phyloP scores from a whole-genome alignment of 2,329 filamentous ascomycete genomes.

The Thermoascus crustaceus region DNA sequence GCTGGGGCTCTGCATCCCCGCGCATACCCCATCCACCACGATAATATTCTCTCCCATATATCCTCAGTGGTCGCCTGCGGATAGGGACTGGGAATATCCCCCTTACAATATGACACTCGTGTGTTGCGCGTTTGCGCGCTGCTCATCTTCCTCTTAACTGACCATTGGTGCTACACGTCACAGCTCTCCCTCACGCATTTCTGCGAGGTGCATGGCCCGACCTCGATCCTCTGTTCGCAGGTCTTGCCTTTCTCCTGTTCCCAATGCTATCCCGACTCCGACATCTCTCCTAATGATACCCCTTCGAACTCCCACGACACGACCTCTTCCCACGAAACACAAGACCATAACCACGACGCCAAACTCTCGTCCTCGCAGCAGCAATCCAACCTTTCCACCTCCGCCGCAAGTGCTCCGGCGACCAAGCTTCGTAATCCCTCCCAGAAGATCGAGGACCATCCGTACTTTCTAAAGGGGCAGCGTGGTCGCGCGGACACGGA shows the following conservation, averaged over 20 bases:
- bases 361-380: conserved; percentile 15
- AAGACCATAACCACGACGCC: conserved; percentile 8
- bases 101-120: not conserved
- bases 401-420: conserved; percentile 13
- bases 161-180: not conserved
- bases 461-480: conserved; percentile 40
- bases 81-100: not conserved
- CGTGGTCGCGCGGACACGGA: conserved; percentile 36
- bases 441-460: conserved; percentile 40
- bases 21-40: no score
- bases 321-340: conserved; percentile 18
- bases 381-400: conserved; percentile 8
- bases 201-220: conserved; percentile 55
- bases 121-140: not conserved
- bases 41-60: no score
- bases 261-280: conserved; percentile 41
- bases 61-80: not conserved
- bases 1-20: no score
- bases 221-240: conserved; percentile 54
- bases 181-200: conserved; percentile 56
- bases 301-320: conserved; percentile 26
- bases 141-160: not conserved
- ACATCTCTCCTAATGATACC: conserved; percentile 35
- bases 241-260: conserved; percentile 47
- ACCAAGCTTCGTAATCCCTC: conserved; percentile 20